Evolutionary conservation across 495 filamentous ascomycete genomes (phyloP).

Genomic region (Mytilinidion resinicola): DNA sequence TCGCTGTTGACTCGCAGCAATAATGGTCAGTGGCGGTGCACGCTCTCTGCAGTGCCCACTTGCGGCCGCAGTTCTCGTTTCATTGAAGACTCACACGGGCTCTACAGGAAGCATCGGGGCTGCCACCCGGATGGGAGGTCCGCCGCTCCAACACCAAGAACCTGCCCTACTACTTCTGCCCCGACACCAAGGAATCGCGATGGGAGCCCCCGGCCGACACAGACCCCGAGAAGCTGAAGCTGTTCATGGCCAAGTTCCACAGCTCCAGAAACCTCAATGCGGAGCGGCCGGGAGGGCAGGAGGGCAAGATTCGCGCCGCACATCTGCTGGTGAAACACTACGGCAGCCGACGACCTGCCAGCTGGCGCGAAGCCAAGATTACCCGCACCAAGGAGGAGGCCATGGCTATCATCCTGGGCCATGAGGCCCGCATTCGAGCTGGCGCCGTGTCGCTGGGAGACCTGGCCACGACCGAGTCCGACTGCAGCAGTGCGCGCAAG

Average conservation of each 20-base stretch:
- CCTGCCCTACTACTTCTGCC: conserved; percentile 96
- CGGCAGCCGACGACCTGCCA: conserved; percentile 77
- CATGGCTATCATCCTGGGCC: conserved; percentile 60
- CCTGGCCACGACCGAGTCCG: conserved; percentile 79
- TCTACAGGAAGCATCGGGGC: conserved; percentile 61
- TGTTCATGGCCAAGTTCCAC: conserved; percentile 84
- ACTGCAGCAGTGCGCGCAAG: conserved; percentile 92
- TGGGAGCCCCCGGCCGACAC: conserved; percentile 90
- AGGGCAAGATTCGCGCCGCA: conserved; percentile 84
- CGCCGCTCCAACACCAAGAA: conserved; percentile 95
- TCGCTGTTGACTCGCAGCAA: neutral
- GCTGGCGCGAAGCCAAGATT: conserved; percentile 86
- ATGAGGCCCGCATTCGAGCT: conserved; percentile 66
- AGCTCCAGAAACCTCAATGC: conserved; percentile 40
- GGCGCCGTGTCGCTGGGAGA: conserved; percentile 65
- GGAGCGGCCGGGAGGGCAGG: conserved; percentile 41
- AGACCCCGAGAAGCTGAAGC: conserved; percentile 82
- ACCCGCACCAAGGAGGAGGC: conserved; percentile 85
- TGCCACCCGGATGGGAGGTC: conserved; percentile 86
- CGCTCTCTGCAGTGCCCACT: neutral
- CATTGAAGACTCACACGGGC: conserved; percentile 14
- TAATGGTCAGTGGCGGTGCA: neutral
- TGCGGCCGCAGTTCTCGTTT: conserved; percentile 7
- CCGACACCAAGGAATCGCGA: conserved; percentile 69
- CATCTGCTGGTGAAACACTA: conserved; percentile 91